phyloP scores from a whole-genome alignment of 1,284 basidiomycete species.

The Tilletiaria anomala region DNA sequence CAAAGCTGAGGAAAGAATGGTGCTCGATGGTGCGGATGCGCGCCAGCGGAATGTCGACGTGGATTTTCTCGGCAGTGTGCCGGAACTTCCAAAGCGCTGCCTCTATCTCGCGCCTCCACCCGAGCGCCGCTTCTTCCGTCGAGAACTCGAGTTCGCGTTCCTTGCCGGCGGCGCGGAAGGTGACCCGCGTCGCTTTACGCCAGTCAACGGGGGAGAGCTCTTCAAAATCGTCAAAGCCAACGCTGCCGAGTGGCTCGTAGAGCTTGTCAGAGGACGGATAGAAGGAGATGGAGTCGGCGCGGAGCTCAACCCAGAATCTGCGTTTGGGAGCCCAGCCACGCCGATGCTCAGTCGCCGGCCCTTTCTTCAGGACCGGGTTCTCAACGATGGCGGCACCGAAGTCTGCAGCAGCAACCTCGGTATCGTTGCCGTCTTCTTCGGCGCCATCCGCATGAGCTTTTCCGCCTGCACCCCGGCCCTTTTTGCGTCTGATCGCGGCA shows the following conservation, averaged over 20 bases:
- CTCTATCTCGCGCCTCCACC: conserved; percentile 21
- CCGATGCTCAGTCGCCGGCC: conserved; percentile 18
- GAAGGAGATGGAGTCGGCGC: conserved; percentile 14
- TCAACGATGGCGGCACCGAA: too few relatives aligned
- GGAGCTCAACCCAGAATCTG: conserved; percentile 23
- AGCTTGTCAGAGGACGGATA: conserved; percentile 24
- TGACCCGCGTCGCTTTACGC: conserved; percentile 13
- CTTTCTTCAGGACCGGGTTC: conserved; percentile 18
- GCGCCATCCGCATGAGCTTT: too few relatives aligned
- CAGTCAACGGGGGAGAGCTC: conserved; percentile 17
- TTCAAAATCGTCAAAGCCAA: conserved; percentile 18
- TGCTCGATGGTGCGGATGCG: too few relatives aligned
- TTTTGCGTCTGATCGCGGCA: too few relatives aligned
- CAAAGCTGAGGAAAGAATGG: neutral
- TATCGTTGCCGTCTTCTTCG: too few relatives aligned
- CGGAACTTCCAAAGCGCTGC: conserved; percentile 16
- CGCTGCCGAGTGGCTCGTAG: conserved; percentile 20
- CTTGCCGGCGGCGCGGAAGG: conserved; percentile 11
- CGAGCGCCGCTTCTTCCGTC: conserved; percentile 20
- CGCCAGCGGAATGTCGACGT: conserved; percentile 22
- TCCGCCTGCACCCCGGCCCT: too few relatives aligned
- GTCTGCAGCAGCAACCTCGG: too few relatives aligned
- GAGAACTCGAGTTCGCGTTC: conserved; percentile 24
- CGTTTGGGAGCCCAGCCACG: conserved; percentile 17
- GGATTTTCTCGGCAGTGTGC: conserved; percentile 20